Conservation (phyloP, 148 eudicot genomes). For the Mesembryanthemum crystallinum region DNA sequence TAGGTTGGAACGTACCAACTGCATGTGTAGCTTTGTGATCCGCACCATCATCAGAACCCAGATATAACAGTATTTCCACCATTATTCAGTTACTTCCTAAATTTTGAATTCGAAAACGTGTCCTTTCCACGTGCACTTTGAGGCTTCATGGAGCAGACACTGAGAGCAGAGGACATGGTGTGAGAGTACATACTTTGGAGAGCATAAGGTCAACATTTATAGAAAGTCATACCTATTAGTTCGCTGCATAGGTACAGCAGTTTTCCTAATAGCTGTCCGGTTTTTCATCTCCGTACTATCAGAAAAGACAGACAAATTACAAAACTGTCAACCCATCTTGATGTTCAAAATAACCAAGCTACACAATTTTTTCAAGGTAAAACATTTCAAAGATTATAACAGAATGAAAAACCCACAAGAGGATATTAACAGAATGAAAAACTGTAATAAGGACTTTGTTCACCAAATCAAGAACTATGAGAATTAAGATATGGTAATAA, state of each 20-base stretch:
- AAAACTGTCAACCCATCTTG: slow-evolving; percentile 4
- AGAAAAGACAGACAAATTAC: background rate
- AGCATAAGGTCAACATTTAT: background rate
- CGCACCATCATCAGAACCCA: background rate
- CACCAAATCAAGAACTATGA: no score
- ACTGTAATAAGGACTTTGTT: no score
- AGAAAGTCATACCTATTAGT: slow-evolving; percentile 22
- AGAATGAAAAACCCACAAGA: background rate
- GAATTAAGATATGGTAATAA: no score
- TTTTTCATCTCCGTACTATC: slow-evolving; percentile 33
- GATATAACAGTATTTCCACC: background rate
- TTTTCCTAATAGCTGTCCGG: slow-evolving; percentile 27
- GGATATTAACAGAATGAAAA: no score
- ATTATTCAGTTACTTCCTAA: slow-evolving; percentile 24
- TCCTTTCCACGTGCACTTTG: slow-evolving; percentile 23
- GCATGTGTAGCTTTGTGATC: background rate
- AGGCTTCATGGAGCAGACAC: slow-evolving; percentile 18
- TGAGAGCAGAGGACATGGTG: slow-evolving; percentile 8
- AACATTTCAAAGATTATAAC: background rate
- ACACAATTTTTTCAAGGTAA: background rate
- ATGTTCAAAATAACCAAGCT: background rate
- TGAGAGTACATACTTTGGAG: background rate
- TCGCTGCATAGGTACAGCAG: slow-evolving; percentile 26
- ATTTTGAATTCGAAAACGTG: slow-evolving; percentile 8
- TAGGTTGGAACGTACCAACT: background rate